Evolutionary conservation across 2,329 filamentous ascomycete species (phyloP), one percentile per base, ranked within the genome.

Genomic region (Penicillium glabrum): DNA sequence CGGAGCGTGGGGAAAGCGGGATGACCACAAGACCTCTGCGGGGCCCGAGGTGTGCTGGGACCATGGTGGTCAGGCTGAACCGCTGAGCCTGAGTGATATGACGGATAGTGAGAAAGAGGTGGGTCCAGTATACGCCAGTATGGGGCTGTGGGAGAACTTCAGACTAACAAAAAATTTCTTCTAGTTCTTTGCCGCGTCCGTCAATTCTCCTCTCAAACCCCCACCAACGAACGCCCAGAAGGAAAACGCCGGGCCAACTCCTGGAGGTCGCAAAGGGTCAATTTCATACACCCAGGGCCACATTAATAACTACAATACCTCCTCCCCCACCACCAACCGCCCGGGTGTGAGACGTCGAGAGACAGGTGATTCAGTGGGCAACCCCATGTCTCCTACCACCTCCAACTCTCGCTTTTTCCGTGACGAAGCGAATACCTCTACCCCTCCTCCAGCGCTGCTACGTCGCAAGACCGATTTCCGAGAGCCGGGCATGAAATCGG

Each of bases 11-110:
- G 90, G 89, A 51, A 91, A 93, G 73, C 83, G 81, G 64, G 84
- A 85, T 57, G 92, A 97, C 62, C 83, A 83, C 57, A 89, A 91
- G 71, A 86, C 89, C 61, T 87, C 87, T 57, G 86, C 89, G 68
- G 92, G 93, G 45, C 90, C 93, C n/a, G 91, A 95, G 61, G 85
- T 93, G 43, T 98, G 93, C 74, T 99, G 93, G 95, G 90, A 96
- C 69, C 77, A 83, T 57, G 82, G 83, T 58, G 91, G 90, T 24
- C 82, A 83, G 52, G 82, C 86, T 45, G 83, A 85, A 61, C 91
- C 93, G 7, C 80, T 97, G 62, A 86, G 86, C 29, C 73, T 96
- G 62, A 82, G 85, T 60, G 86, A 89, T 44, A 86, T 96, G 85
- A 83, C 80, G 31, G 84, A 87, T 46, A 84, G 86, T 52, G 86